Base-by-base conservation (phyloP, 2,329 filamentous ascomycete species). In the Monilinia laxa region DNA sequence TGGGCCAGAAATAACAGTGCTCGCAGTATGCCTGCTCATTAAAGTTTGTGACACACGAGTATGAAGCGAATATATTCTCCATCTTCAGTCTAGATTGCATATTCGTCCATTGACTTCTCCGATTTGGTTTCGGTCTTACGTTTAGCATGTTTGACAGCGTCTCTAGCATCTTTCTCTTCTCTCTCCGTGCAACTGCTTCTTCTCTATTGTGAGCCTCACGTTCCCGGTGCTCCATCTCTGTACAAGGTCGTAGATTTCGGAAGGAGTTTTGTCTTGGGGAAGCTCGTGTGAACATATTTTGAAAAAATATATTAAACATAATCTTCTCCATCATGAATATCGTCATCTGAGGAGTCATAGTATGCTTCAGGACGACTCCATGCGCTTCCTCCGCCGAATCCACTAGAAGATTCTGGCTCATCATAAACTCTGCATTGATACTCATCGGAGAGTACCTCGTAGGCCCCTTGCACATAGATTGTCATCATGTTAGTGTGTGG, bases 1-100 rank as follows among this genome's bases (percentile, higher is more conserved):
- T 71, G 3, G 68, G 56, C 68, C 70, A 73, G 31, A 72, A 72
- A 9, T 23, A 59, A 16, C 63, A 60, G 40, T 73, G 70, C 10
- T 53, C 52, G 52, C 71, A 73, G 14, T 23, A 62, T 14, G 23
- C 20, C 38, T 69, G 67, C 64, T 71, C 70, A 28, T 72, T 69
- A 4, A 14, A 57, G 3, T 60, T 53, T 1, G 69, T 72, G 12
- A 18, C 58, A 31, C 65, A 70, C 25, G 40, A 40, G 2, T 54
- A 20, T 1, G 47, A 56, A 7, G 40, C 31, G 66, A 68, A 69
- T 11, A 64, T 42, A 18, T 63, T 18, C 23, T 69, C 68, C 23
- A 68, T 64, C 28, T 40, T 54, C 52, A 59, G 20, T 4, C 20
- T 58, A 5, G 14, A 49, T 62, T 62, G 16, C 18, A 53, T 63